phyloP scores from a whole-genome alignment of 345 rosid genomes.

The Citrus inodora region DNA sequence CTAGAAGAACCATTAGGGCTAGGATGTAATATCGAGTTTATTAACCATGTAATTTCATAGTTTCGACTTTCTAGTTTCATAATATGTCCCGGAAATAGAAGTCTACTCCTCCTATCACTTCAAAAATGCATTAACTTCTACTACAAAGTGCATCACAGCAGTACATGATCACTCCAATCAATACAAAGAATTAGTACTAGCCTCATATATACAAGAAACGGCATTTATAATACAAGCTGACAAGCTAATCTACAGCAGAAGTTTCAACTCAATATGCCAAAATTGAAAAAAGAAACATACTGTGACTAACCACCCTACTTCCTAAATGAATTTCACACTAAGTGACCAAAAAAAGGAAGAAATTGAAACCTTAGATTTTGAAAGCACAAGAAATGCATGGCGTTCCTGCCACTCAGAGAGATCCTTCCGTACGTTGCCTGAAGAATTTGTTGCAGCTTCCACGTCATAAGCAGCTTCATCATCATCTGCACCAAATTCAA shows the following conservation, averaged over 20 bases:
- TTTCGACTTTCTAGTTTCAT: not conserved
- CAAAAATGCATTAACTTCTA: not conserved
- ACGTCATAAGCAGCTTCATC: conserved; percentile 29
- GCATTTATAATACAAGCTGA: not conserved
- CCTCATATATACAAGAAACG: not conserved
- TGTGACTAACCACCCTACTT: not conserved
- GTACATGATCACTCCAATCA: not conserved
- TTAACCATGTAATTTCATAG: not conserved
- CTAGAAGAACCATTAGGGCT: not conserved
- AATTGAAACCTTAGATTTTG: conserved; percentile 54
- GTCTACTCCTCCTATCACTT: not conserved
- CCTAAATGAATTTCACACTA: not conserved
- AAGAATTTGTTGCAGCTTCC: conserved; percentile 26
- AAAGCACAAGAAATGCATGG: conserved; percentile 64
- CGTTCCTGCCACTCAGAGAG: conserved; percentile 84
- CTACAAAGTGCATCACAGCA: not conserved
- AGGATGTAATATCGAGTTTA: not conserved
- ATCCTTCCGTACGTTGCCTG: conserved; percentile 48
- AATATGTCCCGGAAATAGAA: not conserved
- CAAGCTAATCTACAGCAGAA: not conserved
- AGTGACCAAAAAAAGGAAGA: not conserved
- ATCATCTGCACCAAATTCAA: conserved; percentile 36
- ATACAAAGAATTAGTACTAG: not conserved
- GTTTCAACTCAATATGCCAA: not conserved
- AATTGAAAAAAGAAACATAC: not conserved